Evolutionary conservation across 805 yeast species (phyloP).

Genomic region (Ogataea henricii): DNA sequence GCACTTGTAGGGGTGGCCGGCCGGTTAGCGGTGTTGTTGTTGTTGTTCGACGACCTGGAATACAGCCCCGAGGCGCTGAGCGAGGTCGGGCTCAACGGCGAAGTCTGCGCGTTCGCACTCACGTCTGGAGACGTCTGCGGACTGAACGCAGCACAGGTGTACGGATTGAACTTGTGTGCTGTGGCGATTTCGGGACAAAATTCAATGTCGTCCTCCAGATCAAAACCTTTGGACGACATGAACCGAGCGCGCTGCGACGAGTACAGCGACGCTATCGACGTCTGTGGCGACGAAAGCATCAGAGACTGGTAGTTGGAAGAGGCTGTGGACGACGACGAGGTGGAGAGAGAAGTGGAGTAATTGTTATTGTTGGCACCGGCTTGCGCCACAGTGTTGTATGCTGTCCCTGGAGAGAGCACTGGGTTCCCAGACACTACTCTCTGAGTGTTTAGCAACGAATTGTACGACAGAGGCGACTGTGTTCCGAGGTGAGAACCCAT

Average conservation of each 20-base stretch:
- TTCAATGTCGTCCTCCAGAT: conserved; percentile 62
- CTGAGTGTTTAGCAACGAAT: conserved; percentile 14
- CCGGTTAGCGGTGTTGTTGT: not conserved
- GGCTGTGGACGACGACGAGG: conserved; percentile 22
- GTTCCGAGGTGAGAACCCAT: conserved; percentile 6
- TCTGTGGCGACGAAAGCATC: conserved; percentile 30
- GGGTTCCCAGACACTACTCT: conserved; percentile 5
- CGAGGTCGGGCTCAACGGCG: conserved; percentile 17
- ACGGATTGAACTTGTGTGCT: conserved; percentile 59
- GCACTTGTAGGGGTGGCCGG: conserved; percentile 15
- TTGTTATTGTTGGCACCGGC: conserved; percentile 6
- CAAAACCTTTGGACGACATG: conserved; percentile 61
- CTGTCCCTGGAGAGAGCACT: conserved; percentile 20
- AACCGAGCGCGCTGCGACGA: conserved; percentile 48
- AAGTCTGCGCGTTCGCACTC: conserved; percentile 23
- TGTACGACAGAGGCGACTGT: conserved; percentile 20
- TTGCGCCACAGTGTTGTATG: conserved; percentile 15
- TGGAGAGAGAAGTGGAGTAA: conserved; percentile 13
- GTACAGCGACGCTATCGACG: conserved; percentile 28
- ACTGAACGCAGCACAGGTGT: conserved; percentile 62
- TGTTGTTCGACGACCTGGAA: conserved; percentile 11
- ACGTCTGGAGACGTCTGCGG: conserved; percentile 46
- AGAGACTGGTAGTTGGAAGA: conserved; percentile 28
- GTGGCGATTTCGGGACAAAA: conserved; percentile 58
- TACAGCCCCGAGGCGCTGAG: conserved; percentile 18